A percentile compares a stretch with the other conserved stretches of the same genome.
These are phyloP conservation scores for Apostasia shenzhenica DNA, from an alignment of 106 monocot species.

Conservation along the genomic window DNA sequence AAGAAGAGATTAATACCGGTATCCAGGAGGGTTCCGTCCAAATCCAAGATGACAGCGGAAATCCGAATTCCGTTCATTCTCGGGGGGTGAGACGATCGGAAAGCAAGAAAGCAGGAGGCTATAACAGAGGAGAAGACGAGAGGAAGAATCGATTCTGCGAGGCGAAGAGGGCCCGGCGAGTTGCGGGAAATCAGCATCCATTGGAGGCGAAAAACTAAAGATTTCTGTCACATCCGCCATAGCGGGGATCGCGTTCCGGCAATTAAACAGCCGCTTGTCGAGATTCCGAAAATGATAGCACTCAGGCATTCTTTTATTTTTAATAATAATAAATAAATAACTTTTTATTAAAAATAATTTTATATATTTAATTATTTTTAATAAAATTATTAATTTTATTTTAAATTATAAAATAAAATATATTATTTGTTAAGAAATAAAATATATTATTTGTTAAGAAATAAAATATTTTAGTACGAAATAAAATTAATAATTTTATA, in stretches of 20 bases:
- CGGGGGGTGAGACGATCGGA: neutral
- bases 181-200: constrained; percentile 7
- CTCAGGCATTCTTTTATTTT: too few relatives aligned
- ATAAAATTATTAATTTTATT: too few relatives aligned
- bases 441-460: too few relatives aligned
- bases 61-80: constrained; percentile 18
- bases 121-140: neutral
- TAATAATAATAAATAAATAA: too few relatives aligned
- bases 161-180: neutral
- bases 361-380: too few relatives aligned
- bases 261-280: too few relatives aligned
- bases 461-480: too few relatives aligned
- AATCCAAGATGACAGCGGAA: constrained; percentile 49
- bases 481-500: too few relatives aligned
- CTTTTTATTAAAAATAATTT: too few relatives aligned
- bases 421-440: too few relatives aligned
- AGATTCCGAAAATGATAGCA: too few relatives aligned
- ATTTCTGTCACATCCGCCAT: neutral
- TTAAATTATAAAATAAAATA: too few relatives aligned
- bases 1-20: constrained; percentile 17
- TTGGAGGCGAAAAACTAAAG: neutral
- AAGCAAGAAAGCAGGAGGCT: neutral
- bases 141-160: constrained; percentile 1
- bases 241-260: neutral
- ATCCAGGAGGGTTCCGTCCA: constrained; percentile 63